Conservation (phyloP, 2,329 filamentous ascomycete species). For the Aplosporella prunicola region DNA sequence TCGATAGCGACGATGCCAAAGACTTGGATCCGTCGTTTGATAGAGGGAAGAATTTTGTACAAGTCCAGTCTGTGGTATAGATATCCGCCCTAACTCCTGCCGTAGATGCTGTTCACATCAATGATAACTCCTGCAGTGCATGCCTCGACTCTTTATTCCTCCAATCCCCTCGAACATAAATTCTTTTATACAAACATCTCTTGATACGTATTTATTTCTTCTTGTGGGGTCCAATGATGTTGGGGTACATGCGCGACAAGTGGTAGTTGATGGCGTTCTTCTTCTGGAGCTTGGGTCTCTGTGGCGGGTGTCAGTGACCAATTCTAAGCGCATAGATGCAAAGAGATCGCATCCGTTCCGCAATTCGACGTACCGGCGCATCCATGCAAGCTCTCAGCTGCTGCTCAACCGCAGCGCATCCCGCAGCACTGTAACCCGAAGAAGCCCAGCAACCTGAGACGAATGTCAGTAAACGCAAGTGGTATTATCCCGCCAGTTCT, state of each 20-base stretch:
- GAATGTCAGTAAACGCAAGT: conserved; percentile 15
- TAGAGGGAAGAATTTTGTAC: no score
- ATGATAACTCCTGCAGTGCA: no score
- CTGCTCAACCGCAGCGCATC: conserved; percentile 51
- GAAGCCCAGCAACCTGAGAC: conserved; percentile 75
- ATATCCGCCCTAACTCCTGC: no score
- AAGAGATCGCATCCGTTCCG: neutral
- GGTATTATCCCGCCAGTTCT: neutral
- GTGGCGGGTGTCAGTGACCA: conserved; percentile 2
- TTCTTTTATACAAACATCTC: no score
- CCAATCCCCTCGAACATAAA: no score
- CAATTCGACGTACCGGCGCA: conserved; percentile 48
- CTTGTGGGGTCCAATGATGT: conserved; percentile 63
- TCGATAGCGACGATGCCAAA: no score
- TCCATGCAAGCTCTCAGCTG: conserved; percentile 68
- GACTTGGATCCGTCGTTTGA: no score
- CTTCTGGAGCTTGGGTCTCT: conserved; percentile 49
- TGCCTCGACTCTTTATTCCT: no score
- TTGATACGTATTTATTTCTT: conserved; percentile 48
- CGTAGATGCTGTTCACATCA: no score
- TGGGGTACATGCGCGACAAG: conserved; percentile 64
- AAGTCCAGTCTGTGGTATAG: no score
- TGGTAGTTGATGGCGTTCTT: conserved; percentile 90
- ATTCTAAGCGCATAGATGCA: neutral
- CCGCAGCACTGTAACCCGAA: conserved; percentile 56